These are phyloP conservation scores for Batkoa obscura DNA, from an alignment of 371 early-diverging fungal genomes.

Conservation along the genomic window DNA sequence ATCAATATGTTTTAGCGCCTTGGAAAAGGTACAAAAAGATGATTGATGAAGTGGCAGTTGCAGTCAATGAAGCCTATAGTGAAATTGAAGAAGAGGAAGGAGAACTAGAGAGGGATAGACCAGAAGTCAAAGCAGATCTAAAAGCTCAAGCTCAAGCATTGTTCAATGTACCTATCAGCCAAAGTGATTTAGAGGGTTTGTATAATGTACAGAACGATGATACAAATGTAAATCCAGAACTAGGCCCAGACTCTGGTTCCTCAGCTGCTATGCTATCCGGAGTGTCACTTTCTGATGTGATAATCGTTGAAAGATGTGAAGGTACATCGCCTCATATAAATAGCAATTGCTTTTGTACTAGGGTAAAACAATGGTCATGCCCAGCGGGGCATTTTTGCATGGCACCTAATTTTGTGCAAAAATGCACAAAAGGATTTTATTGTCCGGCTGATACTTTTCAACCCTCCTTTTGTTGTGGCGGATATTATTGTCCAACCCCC, in stretches of 20 bases:
- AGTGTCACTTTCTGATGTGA: not conserved
- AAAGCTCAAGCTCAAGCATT: not conserved
- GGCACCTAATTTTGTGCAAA: not conserved
- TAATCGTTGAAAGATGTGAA: not conserved
- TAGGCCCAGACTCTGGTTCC: not conserved
- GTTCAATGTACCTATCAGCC: not conserved
- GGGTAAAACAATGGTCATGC: not conserved
- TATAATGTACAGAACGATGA: not conserved
- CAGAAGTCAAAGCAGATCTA: not conserved
- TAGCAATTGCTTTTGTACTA: not conserved
- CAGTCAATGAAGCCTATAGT: no score
- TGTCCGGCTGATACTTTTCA: slow-evolving; percentile 23
- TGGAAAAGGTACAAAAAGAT: not conserved
- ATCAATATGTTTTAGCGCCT: not conserved
- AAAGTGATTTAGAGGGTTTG: not conserved
- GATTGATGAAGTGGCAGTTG: not conserved
- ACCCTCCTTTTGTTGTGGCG: slow-evolving; percentile 22
- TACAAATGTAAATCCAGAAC: not conserved
- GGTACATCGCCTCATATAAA: not conserved
- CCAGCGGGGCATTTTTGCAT: slow-evolving; percentile 8
- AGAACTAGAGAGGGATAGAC: not conserved
- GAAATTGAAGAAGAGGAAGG: not conserved
- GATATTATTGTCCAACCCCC: slow-evolving; percentile 22
- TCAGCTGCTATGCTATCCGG: not conserved
- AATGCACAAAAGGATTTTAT: slow-evolving; percentile 13